These are phyloP conservation scores for Phanerochaete carnosa DNA, from an alignment of 768 basidiomycete genomes.

Conservation along the genomic window DNA sequence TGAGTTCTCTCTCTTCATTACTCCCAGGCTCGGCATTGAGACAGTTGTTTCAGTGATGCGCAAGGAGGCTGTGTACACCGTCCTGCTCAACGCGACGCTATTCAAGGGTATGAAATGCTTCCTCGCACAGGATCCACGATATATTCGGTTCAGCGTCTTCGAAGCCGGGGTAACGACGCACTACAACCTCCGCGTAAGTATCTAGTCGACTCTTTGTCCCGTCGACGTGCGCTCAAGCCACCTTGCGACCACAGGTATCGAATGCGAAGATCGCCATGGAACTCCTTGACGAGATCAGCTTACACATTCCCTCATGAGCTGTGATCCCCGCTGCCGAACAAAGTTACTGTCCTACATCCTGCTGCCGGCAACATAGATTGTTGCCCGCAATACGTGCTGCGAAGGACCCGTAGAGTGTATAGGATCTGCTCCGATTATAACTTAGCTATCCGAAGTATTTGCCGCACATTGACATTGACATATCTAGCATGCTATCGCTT, in stretches of 20 bases:
- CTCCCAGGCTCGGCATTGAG: not conserved
- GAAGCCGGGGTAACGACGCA: constrained; percentile 58
- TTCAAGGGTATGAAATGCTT: constrained; percentile 77
- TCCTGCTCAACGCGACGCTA: constrained; percentile 71
- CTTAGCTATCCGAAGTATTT: constrained; percentile 3
- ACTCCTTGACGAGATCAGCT: constrained; percentile 52
- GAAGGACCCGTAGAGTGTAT: not conserved
- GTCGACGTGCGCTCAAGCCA: not conserved
- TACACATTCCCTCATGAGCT: constrained; percentile 34
- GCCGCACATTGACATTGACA: not conserved
- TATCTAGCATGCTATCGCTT: not conserved
- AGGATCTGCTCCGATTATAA: not conserved
- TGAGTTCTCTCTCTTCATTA: constrained; percentile 28
- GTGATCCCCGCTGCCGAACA: not conserved
- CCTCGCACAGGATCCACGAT: constrained; percentile 75
- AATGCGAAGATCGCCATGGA: constrained; percentile 72
- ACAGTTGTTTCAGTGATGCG: constrained; percentile 60
- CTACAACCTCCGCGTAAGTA: constrained; percentile 70
- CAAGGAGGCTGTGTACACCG: constrained; percentile 76
- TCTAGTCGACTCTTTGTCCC: not conserved
- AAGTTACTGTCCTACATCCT: not conserved
- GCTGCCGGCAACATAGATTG: not conserved
- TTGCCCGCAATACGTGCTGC: not conserved
- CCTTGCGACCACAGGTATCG: constrained; percentile 42
- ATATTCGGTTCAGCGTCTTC: constrained; percentile 72